Conservation (phyloP, 352 stramenopile genomes). For the Globisporangium solare region DNA sequence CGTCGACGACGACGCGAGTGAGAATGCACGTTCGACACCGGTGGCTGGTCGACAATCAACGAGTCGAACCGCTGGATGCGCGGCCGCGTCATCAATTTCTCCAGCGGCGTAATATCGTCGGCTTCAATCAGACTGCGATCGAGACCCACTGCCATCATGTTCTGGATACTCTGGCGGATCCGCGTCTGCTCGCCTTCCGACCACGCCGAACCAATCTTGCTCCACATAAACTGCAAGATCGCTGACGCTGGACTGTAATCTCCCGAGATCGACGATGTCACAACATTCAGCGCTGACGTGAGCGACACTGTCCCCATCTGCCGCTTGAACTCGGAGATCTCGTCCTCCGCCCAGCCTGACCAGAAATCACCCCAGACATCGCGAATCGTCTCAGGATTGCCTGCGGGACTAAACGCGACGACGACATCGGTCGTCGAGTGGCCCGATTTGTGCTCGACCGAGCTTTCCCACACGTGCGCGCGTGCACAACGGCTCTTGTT, state of each 20-base stretch:
- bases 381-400: conserved; percentile 77
- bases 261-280: conserved; percentile 74
- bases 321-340: conserved; percentile 75
- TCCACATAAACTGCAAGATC: conserved; percentile 78
- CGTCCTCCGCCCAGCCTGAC: conserved; percentile 81
- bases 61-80: conserved; percentile 69
- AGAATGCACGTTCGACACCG: conserved; percentile 45
- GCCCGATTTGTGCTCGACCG: conserved; percentile 29
- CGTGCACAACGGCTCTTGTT: conserved; percentile 79
- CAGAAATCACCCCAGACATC: conserved; percentile 85
- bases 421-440: conserved; percentile 55
- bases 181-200: conserved; percentile 81
- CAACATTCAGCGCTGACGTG: conserved; percentile 66
- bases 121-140: conserved; percentile 70
- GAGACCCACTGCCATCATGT: conserved; percentile 80
- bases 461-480: conserved; percentile 74
- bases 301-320: conserved; percentile 77
- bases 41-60: conserved; percentile 55
- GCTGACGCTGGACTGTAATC: conserved; percentile 73
- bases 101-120: conserved; percentile 59
- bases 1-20: conserved; percentile 45
- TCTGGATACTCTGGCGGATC: conserved; percentile 82
- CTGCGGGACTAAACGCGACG: conserved; percentile 75
- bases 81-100: conserved; percentile 62
- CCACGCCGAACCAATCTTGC: conserved; percentile 79